Evolutionary conservation across 306 rosid species (phyloP).

Genomic region (Sophora flavescens): DNA sequence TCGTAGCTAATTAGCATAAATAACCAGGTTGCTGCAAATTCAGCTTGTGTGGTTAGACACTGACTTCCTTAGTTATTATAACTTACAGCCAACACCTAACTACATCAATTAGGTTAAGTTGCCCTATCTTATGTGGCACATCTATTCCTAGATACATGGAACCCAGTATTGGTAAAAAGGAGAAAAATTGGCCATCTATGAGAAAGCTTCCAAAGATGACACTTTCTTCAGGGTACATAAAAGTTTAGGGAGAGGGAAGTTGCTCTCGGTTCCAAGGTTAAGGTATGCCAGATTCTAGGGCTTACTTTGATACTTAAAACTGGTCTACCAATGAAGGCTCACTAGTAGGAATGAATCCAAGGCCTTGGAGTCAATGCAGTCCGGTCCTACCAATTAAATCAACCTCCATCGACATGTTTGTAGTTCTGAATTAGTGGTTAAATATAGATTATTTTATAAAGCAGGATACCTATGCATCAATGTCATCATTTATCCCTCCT

Average conservation of each 20-base stretch:
- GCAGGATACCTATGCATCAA: neutral
- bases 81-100: neutral
- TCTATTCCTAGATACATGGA: neutral
- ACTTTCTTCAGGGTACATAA: neutral
- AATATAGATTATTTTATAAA: neutral
- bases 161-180: neutral
- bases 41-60: constrained; percentile 16
- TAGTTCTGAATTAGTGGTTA: neutral
- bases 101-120: neutral
- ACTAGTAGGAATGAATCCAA: too few species aligned
- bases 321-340: too few species aligned
- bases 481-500: neutral
- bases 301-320: too few species aligned
- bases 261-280: too few species aligned
- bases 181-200: neutral
- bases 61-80: neutral
- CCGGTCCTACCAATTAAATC: too few species aligned
- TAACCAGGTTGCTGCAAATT: constrained; percentile 1
- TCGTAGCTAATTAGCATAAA: neutral
- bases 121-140: too few species aligned
- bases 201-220: neutral
- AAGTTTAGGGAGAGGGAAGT: too few species aligned
- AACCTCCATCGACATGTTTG: too few species aligned
- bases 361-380: too few species aligned
- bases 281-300: too few species aligned